These are phyloP conservation scores for Protomyces pachydermus DNA, from an alignment of 1,139 yeast genomes.

Conservation along the genomic window DNA sequence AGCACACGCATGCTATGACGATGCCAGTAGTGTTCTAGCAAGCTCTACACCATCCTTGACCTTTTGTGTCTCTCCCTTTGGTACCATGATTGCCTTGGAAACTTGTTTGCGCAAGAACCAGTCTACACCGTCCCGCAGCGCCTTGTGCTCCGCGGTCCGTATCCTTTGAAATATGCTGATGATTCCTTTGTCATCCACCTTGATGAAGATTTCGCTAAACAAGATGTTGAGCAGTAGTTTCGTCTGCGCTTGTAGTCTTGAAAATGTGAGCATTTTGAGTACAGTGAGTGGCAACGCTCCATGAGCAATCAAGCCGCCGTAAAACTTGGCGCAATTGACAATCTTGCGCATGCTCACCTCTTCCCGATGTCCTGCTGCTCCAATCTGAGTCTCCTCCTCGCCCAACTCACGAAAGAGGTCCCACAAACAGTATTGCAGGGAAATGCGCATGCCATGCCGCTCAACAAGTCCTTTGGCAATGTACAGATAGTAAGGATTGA, in stretches of 20 bases:
- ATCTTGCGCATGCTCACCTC: constrained; percentile 47
- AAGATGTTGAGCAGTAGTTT: constrained; percentile 67
- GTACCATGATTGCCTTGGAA: constrained; percentile 42
- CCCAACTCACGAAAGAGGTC: constrained; percentile 75
- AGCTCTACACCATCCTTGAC: constrained; percentile 63
- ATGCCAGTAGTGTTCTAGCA: constrained; percentile 11
- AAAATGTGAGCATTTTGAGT: constrained; percentile 47
- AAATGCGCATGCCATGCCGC: constrained; percentile 64
- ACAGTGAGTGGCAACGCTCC: constrained; percentile 47
- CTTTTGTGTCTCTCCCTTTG: constrained; percentile 48
- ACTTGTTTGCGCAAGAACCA: constrained; percentile 53
- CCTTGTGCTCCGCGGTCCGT: constrained; percentile 44
- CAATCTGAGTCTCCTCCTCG: constrained; percentile 34
- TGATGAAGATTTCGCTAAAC: constrained; percentile 62
- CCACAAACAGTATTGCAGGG: constrained; percentile 88
- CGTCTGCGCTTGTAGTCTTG: constrained; percentile 60
- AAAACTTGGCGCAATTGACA: constrained; percentile 72
- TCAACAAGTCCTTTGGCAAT: constrained; percentile 67
- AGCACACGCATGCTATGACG: not conserved
- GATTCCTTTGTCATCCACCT: constrained; percentile 46
- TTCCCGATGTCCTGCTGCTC: constrained; percentile 41
- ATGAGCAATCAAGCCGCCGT: constrained; percentile 26
- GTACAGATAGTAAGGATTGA: constrained; percentile 85
- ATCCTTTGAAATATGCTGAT: constrained; percentile 56
- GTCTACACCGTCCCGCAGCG: constrained; percentile 65